Conservation (phyloP, 495 filamentous ascomycete genomes). For the Penicillium argentinense region DNA sequence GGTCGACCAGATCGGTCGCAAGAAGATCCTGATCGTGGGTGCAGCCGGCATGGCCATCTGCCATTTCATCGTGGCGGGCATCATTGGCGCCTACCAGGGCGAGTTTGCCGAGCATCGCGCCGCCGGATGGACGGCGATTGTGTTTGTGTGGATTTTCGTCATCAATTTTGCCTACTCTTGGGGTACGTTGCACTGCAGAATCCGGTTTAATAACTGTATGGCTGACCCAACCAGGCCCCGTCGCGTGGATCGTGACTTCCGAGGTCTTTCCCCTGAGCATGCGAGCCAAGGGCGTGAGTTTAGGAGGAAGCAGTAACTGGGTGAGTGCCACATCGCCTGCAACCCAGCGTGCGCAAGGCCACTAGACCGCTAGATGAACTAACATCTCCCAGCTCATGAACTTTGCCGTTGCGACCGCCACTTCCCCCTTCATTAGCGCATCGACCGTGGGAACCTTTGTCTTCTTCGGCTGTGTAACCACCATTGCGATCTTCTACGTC, state of each 20-base stretch:
- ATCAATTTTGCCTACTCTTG: constrained; percentile 48
- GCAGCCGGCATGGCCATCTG: constrained; percentile 69
- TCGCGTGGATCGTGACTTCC: constrained; percentile 43
- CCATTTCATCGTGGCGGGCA: constrained; percentile 47
- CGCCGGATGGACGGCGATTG: constrained; percentile 44
- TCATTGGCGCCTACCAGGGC: constrained; percentile 38
- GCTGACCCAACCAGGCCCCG: constrained; percentile 25
- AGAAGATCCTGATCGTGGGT: constrained; percentile 73
- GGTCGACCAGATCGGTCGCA: constrained; percentile 71
- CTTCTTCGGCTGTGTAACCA: constrained; percentile 49
- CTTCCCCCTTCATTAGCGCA: constrained; percentile 34
- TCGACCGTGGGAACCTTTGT: constrained; percentile 44
- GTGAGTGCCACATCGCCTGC: constrained; percentile 14
- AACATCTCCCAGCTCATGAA: constrained; percentile 48
- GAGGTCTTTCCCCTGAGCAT: constrained; percentile 50
- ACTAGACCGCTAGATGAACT: not conserved
- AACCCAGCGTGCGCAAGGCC: too few species aligned
- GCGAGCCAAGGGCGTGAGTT: constrained; percentile 45
- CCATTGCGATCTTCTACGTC: constrained; percentile 48
- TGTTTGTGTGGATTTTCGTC: constrained; percentile 46
- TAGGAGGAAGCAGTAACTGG: constrained; percentile 45
- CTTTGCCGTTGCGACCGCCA: constrained; percentile 43
- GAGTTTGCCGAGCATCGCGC: constrained; percentile 26
- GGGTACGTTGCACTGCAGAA: constrained; percentile 22
- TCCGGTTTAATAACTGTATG: not conserved